Evolutionary conservation across 306 rosid species (phyloP).

Genomic region (Medicago ruthenica): DNA sequence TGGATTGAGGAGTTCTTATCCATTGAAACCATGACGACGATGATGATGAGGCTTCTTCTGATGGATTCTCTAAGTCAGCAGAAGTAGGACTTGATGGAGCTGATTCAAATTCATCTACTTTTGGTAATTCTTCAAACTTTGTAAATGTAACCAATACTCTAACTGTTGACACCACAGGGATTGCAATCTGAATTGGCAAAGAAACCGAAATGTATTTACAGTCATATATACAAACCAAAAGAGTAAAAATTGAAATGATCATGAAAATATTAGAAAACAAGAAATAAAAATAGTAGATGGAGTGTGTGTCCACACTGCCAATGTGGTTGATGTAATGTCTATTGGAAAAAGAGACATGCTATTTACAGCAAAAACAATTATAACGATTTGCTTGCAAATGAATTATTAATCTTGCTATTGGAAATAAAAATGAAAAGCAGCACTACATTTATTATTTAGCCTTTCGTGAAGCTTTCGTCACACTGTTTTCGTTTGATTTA

Average conservation of each 20-base stretch:
- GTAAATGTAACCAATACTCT: conserved; percentile 84
- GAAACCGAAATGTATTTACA: conserved; percentile 13
- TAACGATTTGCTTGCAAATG: no score
- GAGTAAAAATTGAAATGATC: neutral
- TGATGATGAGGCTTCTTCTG: conserved; percentile 37
- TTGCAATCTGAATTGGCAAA: conserved; percentile 67
- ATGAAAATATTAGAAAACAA: neutral
- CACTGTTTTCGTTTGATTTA: no score
- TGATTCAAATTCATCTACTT: conserved; percentile 74
- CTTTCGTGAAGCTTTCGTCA: no score
- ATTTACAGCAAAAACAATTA: no score
- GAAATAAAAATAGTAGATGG: no score
- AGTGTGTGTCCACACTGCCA: no score
- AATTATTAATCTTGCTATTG: no score
- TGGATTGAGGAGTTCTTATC: conserved; percentile 70
- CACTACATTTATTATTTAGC: no score
- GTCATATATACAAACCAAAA: neutral
- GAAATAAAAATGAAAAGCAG: no score
- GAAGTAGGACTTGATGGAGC: conserved; percentile 90
- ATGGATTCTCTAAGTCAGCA: conserved; percentile 57
- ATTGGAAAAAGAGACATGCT: no score
- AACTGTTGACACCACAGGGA: conserved; percentile 88
- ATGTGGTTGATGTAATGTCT: no score
- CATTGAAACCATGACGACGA: conserved; percentile 93
- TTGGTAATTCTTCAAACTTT: conserved; percentile 81